phyloP scores from a whole-genome alignment of 2,329 filamentous ascomycete genomes.

The Huntiella savannae region DNA sequence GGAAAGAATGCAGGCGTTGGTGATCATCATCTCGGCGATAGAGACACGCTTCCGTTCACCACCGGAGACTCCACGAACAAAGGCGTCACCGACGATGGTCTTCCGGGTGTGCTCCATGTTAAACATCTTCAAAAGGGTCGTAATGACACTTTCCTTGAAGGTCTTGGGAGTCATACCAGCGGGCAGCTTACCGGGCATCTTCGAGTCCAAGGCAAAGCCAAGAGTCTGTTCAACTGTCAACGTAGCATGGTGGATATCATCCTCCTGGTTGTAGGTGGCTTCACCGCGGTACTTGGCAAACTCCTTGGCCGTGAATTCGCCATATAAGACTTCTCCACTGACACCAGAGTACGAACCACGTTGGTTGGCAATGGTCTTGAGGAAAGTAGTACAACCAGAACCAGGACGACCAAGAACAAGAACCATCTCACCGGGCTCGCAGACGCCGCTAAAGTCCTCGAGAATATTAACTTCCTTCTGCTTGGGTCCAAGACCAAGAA shows the following conservation, averaged over 20 bases:
- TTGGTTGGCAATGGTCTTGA: slow-evolving; percentile 50
- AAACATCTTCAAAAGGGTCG: slow-evolving; percentile 71
- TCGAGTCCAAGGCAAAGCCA: slow-evolving; percentile 66
- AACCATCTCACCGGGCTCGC: slow-evolving; percentile 73
- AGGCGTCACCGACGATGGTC: slow-evolving; percentile 68
- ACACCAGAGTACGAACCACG: slow-evolving; percentile 35
- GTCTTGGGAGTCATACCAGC: slow-evolving; percentile 50
- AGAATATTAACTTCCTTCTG: slow-evolving; percentile 55
- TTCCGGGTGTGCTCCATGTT: slow-evolving; percentile 77
- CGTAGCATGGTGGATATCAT: slow-evolving; percentile 70
- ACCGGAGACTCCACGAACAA: slow-evolving; percentile 62
- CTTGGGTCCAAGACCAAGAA: slow-evolving; percentile 49
- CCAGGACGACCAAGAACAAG: slow-evolving; percentile 64
- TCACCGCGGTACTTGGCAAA: slow-evolving; percentile 65
- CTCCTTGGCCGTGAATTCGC: slow-evolving; percentile 49
- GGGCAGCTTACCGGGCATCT: slow-evolving; percentile 64
- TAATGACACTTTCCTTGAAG: slow-evolving; percentile 60
- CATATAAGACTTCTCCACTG: slow-evolving; percentile 55
- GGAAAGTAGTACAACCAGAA: slow-evolving; percentile 49
- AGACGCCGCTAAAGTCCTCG: slow-evolving; percentile 49
- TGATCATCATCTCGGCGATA: slow-evolving; percentile 69
- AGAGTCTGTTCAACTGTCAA: slow-evolving; percentile 78
- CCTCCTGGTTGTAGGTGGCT: slow-evolving; percentile 70
- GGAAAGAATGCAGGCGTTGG: slow-evolving; percentile 48
- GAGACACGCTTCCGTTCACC: slow-evolving; percentile 65